Percentiles rank a stretch among this genome's conserved stretches.
These are phyloP conservation scores for Przewalskia tangutica DNA, from an alignment of 257 asterid species.

Conservation along the genomic window DNA sequence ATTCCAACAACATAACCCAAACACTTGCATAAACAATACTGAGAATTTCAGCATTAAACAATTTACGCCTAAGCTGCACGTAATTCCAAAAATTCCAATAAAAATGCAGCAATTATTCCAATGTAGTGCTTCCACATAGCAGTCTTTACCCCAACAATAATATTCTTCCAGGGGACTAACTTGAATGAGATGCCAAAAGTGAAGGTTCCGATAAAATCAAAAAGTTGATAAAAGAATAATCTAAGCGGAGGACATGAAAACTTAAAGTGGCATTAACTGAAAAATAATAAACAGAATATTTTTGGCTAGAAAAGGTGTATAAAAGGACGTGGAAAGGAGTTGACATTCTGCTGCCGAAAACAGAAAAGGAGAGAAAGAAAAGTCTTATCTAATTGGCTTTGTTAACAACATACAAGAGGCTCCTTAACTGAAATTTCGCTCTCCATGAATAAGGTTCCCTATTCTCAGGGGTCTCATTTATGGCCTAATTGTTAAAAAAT, in stretches of 20 bases:
- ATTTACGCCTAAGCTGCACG: neutral
- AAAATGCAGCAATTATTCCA: neutral
- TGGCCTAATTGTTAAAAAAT: neutral
- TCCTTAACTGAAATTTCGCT: neutral
- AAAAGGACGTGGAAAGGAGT: neutral
- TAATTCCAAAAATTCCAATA: neutral
- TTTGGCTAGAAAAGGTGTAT: neutral
- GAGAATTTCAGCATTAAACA: neutral
- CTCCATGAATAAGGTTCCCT: neutral
- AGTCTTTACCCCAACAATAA: neutral
- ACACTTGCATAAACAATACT: neutral
- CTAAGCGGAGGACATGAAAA: neutral
- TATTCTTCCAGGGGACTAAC: neutral
- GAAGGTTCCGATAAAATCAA: neutral
- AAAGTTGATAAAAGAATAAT: neutral
- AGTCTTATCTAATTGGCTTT: neutral
- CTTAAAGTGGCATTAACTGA: neutral
- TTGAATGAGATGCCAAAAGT: neutral
- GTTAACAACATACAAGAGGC: neutral
- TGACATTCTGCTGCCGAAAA: neutral
- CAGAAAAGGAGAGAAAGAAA: neutral
- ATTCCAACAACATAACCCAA: neutral
- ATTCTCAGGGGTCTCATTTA: neutral
- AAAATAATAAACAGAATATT: neutral
- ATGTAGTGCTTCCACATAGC: neutral